A percentile compares a stretch with the other conserved stretches of the same genome.
phyloP scores from a whole-genome alignment of 1,284 basidiomycete species.

The Pisolithus thermaeus region DNA sequence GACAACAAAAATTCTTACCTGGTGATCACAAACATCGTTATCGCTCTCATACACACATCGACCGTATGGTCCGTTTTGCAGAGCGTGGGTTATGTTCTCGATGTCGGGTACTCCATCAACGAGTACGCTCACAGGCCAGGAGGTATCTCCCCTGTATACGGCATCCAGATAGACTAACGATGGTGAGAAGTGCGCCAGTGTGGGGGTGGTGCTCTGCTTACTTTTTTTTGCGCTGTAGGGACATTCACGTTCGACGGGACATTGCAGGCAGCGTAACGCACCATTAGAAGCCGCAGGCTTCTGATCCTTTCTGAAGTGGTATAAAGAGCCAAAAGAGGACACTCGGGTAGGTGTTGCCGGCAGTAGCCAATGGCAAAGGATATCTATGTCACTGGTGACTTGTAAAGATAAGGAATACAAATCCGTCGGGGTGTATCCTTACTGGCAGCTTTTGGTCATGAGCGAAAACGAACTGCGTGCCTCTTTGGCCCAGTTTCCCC shows the following conservation, averaged over 20 bases:
- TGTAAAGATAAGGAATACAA: conserved; percentile 1
- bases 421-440: conserved; percentile 17
- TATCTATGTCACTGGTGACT: conserved; percentile 67
- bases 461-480: conserved; percentile 69
- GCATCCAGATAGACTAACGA: conserved; percentile 67
- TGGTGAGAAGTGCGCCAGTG: conserved; percentile 8
- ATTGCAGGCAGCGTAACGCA: conserved; percentile 69
- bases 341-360: conserved; percentile 59
- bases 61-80: conserved; percentile 69
- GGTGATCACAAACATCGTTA: conserved; percentile 80
- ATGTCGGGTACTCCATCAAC: conserved; percentile 76
- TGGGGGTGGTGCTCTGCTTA: conserved; percentile 28
- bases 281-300: conserved; percentile 67
- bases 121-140: conserved; percentile 63
- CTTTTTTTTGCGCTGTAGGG: conserved; percentile 83
- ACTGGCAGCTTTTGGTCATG: conserved; percentile 89
- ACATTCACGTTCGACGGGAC: conserved; percentile 64
- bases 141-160: conserved; percentile 46
- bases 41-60: conserved; percentile 76
- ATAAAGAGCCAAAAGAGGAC: conserved; percentile 79
- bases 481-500: conserved; percentile 77
- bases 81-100: conserved; percentile 65
- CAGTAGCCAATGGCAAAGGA: conserved; percentile 72
- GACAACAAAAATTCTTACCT: conserved; percentile 28
- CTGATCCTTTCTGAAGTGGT: conserved; percentile 67